A percentile compares a stretch with the other conserved stretches of the same genome.
phyloP scores from a whole-genome alignment of 345 rosid species.

The Hibiscus tridactylites region DNA sequence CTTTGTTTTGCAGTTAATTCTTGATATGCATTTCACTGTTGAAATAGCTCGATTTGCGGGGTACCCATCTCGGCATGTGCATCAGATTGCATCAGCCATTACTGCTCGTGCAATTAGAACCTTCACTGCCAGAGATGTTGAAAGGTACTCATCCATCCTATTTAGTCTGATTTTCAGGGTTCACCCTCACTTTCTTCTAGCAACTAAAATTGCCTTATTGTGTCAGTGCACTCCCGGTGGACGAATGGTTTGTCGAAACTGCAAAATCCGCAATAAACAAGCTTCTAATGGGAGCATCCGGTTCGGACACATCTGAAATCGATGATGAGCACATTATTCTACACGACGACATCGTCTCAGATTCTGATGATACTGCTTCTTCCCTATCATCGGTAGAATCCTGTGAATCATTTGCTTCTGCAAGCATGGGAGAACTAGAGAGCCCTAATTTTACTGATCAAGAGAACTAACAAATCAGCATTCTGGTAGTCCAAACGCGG shows the following conservation, averaged over 20 bases:
- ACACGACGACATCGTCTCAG: conserved; percentile 38
- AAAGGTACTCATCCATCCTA: conserved; percentile 40
- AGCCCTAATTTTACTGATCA: conserved; percentile 64
- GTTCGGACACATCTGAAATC: conserved; percentile 62
- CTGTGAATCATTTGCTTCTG: conserved; percentile 74
- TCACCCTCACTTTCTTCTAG: background rate
- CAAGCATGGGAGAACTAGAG: conserved; percentile 92
- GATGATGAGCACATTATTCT: conserved; percentile 56
- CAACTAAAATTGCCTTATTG: conserved; percentile 10
- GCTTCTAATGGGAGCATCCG: conserved; percentile 67
- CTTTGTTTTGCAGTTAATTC: conserved; percentile 62
- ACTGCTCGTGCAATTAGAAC: conserved; percentile 79
- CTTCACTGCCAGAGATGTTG: conserved; percentile 69
- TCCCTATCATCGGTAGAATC: conserved; percentile 67
- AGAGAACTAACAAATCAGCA: conserved; percentile 32
- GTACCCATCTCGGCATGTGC: conserved; percentile 72
- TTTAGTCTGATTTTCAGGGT: background rate
- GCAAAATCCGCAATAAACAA: conserved; percentile 81
- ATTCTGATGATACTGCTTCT: conserved; percentile 51
- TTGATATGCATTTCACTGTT: conserved; percentile 99
- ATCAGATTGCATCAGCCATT: conserved; percentile 79
- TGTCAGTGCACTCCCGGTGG: conserved; percentile 56
- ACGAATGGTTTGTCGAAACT: conserved; percentile 93
- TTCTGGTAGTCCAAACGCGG: background rate
- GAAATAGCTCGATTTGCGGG: conserved; percentile 97